Evolutionary conservation across 2,329 filamentous ascomycete genomes (phyloP).

Genomic region (Pseudogymnoascus sp.): DNA sequence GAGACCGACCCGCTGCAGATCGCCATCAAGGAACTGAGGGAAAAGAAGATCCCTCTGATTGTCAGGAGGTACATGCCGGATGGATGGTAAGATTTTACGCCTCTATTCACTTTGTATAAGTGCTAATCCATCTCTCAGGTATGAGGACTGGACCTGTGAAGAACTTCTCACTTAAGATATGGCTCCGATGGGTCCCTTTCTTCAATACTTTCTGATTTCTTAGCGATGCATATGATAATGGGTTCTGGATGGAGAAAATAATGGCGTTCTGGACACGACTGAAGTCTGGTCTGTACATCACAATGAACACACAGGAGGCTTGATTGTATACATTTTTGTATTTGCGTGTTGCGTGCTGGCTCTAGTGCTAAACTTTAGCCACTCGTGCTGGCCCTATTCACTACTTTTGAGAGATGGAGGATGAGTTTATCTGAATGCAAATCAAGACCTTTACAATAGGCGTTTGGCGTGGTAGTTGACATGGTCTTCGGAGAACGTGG

Average conservation of each 20-base stretch:
- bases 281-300: constrained; percentile 9
- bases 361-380: background rate
- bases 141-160: constrained; percentile 99
- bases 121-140: constrained; percentile 32
- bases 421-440: constrained; percentile 2
- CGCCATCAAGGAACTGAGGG: constrained; percentile 90
- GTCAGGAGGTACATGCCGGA: constrained; percentile 93
- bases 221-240: constrained; percentile 11
- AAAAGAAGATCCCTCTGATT: constrained; percentile 97
- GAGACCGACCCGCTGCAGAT: constrained; percentile 97
- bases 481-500: constrained; percentile 82
- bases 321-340: background rate
- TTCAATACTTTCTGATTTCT: constrained; percentile 10
- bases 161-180: constrained; percentile 62
- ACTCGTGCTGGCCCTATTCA: background rate
- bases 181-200: constrained; percentile 7
- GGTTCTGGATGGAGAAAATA: constrained; percentile 8
- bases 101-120: background rate
- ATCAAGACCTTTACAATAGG: constrained; percentile 38
- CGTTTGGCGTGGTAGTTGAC: constrained; percentile 87
- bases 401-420: background rate
- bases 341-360: background rate
- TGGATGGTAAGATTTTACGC: constrained; percentile 64
- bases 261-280: constrained; percentile 7
- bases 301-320: constrained; percentile 5